Evolutionary conservation across 495 filamentous ascomycete genomes (phyloP).

Genomic region (Xylona heveae): DNA sequence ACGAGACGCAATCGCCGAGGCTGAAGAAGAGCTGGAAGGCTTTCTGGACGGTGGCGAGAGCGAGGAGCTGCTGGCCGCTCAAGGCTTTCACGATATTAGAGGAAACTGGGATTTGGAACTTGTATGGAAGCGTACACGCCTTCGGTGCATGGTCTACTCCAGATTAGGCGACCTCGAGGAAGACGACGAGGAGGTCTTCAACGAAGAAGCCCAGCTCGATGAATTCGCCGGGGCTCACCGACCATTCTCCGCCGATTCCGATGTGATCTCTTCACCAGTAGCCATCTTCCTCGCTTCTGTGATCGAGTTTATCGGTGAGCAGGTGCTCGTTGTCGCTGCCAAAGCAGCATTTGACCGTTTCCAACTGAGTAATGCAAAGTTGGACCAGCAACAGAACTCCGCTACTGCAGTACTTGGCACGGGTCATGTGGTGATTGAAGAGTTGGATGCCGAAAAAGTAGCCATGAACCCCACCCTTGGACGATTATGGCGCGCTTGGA

Average conservation of each 20-base stretch:
- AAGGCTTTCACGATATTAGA: slow-evolving; percentile 26
- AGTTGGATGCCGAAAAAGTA: slow-evolving; percentile 81
- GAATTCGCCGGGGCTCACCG: slow-evolving; percentile 14
- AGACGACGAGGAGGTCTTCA: slow-evolving; percentile 79
- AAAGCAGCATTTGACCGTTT: slow-evolving; percentile 66
- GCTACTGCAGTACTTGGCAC: too few relatives aligned
- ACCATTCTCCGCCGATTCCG: slow-evolving; percentile 33
- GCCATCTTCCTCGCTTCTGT: slow-evolving; percentile 93
- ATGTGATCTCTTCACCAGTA: slow-evolving; percentile 71
- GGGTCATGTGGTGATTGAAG: slow-evolving; percentile 62
- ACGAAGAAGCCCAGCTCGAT: slow-evolving; percentile 32
- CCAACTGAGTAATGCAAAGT: slow-evolving; percentile 26
- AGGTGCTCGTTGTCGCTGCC: slow-evolving; percentile 67
- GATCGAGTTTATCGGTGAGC: slow-evolving; percentile 84
- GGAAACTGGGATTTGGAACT: slow-evolving; percentile 66
- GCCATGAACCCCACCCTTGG: slow-evolving; percentile 76
- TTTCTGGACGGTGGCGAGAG: slow-evolving; percentile 58
- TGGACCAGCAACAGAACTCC: slow-evolving; percentile 18
- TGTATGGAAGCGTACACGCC: slow-evolving; percentile 75
- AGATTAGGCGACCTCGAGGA: slow-evolving; percentile 93
- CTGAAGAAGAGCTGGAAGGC: slow-evolving; percentile 78
- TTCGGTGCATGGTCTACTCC: slow-evolving; percentile 96
- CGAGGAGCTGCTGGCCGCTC: slow-evolving; percentile 35
- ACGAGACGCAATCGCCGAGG: slow-evolving; percentile 64
- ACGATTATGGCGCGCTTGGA: slow-evolving; percentile 86